Conservation (phyloP, 441 rosid species). For the Corymbia calophylla region DNA sequence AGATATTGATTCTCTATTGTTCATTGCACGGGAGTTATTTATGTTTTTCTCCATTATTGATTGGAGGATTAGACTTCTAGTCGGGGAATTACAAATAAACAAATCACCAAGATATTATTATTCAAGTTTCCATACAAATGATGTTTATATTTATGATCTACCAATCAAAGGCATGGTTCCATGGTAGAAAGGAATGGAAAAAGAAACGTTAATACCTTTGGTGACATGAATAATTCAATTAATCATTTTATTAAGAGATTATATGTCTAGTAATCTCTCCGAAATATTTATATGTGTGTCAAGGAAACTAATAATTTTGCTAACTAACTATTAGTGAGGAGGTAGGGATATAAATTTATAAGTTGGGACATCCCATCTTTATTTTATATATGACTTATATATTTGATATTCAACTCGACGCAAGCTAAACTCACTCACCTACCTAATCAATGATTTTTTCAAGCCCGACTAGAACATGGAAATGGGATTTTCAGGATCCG, state of each 20-base stretch:
- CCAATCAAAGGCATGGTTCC: neutral
- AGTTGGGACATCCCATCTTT: neutral
- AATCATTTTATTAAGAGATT: neutral
- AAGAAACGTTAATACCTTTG: neutral
- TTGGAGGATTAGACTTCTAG: too few relatives aligned
- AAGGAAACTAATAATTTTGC: neutral
- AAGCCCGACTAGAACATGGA: neutral
- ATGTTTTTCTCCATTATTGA: fast-evolving
- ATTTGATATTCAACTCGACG: neutral
- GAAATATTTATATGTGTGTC: neutral
- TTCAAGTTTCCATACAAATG: neutral
- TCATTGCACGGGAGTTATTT: too few relatives aligned
- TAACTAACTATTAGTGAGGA: neutral
- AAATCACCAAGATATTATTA: fast-evolving
- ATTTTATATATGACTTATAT: neutral
- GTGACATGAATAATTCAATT: neutral
- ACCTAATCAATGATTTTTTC: neutral
- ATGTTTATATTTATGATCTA: too few relatives aligned
- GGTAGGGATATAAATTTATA: neutral
- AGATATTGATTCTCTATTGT: too few relatives aligned
- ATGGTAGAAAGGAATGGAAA: neutral
- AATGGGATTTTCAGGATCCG: neutral
- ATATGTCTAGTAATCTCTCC: neutral
- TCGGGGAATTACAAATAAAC: fast-evolving
- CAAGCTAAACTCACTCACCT: neutral